phyloP scores from a whole-genome alignment of 2,329 filamentous ascomycete species.

The Cladophialophora bantiana region DNA sequence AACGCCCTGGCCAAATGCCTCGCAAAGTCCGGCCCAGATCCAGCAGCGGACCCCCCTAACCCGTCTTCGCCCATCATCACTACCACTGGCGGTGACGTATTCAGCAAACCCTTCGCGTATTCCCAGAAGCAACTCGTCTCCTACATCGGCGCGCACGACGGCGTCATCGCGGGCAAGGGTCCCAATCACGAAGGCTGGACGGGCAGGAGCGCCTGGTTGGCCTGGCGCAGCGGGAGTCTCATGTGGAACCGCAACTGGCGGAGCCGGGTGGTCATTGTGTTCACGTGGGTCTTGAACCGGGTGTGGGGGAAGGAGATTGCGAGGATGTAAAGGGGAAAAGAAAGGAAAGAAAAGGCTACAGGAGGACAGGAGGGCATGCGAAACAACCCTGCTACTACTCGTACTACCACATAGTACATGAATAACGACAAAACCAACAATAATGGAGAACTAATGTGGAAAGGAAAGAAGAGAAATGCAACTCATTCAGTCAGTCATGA shows the following conservation, averaged over 20 bases:
- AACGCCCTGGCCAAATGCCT: constrained; percentile 24
- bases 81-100: not conserved
- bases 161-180: constrained; percentile 49
- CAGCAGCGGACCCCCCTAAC: no score
- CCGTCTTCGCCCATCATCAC: not conserved
- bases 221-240: constrained; percentile 51
- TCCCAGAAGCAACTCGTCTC: constrained; percentile 49
- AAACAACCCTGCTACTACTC: no score
- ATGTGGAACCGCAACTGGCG: constrained; percentile 48
- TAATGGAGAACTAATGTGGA: no score
- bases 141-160: constrained; percentile 53
- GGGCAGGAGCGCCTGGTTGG: constrained; percentile 52
- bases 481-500: no score
- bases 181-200: constrained; percentile 45
- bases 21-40: not conserved
- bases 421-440: no score
- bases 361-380: no score
- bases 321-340: constrained; percentile 27
- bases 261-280: constrained; percentile 44
- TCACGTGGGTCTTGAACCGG: constrained; percentile 46
- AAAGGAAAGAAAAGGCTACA: not conserved
- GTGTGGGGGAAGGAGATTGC: constrained; percentile 47
- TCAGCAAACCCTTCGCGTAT: constrained; percentile 47
- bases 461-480: no score
- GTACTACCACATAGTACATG: no score